These are phyloP conservation scores for Azolla pinnata DNA, from an alignment of 75 land plant species.

Conservation along the genomic window DNA sequence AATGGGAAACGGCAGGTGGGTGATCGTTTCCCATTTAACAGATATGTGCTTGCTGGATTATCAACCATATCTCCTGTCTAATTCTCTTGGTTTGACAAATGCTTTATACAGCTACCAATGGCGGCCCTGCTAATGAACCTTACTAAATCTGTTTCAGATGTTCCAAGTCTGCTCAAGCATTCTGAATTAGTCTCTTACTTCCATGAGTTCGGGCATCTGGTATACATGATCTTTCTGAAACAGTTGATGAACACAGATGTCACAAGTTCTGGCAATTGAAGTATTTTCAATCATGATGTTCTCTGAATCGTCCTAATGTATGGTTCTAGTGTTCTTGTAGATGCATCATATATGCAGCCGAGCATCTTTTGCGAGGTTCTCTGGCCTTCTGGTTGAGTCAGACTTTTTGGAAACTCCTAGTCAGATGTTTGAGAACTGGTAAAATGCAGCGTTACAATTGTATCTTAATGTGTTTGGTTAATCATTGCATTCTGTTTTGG, in stretches of 20 bases:
- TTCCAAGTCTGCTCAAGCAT: slow-evolving; percentile 45
- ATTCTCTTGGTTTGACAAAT: too few species aligned
- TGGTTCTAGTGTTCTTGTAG: slow-evolving; percentile 35
- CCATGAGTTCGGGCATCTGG: slow-evolving; percentile 93
- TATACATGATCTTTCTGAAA: too few species aligned
- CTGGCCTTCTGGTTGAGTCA: slow-evolving; percentile 72
- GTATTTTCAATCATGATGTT: too few species aligned
- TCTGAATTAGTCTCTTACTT: slow-evolving; percentile 71
- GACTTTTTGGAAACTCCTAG: slow-evolving; percentile 87
- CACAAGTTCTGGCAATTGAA: too few species aligned
- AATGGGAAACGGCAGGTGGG: slow-evolving; percentile 3
- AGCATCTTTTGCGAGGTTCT: slow-evolving; percentile 72
- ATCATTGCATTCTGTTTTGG: neutral
- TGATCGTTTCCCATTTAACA: too few species aligned
- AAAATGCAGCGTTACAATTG: neutral
- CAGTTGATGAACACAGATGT: too few species aligned
- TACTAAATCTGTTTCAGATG: slow-evolving; percentile 41
- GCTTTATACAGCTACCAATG: slow-evolving; percentile 57
- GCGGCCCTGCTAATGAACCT: slow-evolving; percentile 63
- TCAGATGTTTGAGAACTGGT: slow-evolving; percentile 86
- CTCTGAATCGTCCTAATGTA: too few species aligned
- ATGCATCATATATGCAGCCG: slow-evolving; percentile 89
- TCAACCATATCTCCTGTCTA: too few species aligned
- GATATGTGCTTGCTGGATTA: too few species aligned
- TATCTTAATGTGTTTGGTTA: neutral